Evolutionary conservation across 2,329 filamentous ascomycete genomes (phyloP), one percentile per base, ranked within the genome.

Genomic region (Apiospora kogelbergensis): DNA sequence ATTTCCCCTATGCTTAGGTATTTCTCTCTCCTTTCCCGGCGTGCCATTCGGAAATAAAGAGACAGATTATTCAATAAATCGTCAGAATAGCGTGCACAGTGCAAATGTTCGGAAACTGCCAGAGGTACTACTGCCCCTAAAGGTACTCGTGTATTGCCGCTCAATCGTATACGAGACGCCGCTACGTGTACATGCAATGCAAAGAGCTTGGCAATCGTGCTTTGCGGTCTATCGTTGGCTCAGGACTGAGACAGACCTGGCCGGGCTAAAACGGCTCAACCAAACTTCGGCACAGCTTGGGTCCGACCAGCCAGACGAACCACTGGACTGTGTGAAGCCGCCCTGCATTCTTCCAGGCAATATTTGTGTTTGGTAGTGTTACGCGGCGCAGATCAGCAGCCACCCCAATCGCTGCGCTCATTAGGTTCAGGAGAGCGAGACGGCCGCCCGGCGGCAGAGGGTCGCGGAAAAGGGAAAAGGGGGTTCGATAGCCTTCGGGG

Each of bases 311-410:
- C 20, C 30, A n/a, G 48, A 37, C 30, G 53, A 60, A 60, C 53
- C 53, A 60, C 30, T 60, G 53, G 53, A 60, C 53, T 60, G 53
- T 60, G 53, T 60, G 26, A 60, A 37, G 53, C 53, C 30, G 53
- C 53, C 53, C 53, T 57, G 24, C 26, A 33, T 33, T 57, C 5
- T 2, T 15, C 53, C 30, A 37, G 20, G 30, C 53, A 37, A 60
- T 37, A 37, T 37, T 20, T 20, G 26, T 7, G 2, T 60, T 6
- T n/a, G 26, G 13, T n/a, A 60, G 26, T 11, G 17, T 60, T 60
- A 60, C 53, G 53, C 26, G 53, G 17, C 53, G 30, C 30, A 37
- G 53, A 60, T 60, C 53, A 26, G 15, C 48, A 57, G 20, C 26
- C 6, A 4, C 24, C 24, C 20, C 44, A 24, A 53, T 53, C 11